Conservation (phyloP, 345 rosid species). For the Conringia planisiliqua region DNA sequence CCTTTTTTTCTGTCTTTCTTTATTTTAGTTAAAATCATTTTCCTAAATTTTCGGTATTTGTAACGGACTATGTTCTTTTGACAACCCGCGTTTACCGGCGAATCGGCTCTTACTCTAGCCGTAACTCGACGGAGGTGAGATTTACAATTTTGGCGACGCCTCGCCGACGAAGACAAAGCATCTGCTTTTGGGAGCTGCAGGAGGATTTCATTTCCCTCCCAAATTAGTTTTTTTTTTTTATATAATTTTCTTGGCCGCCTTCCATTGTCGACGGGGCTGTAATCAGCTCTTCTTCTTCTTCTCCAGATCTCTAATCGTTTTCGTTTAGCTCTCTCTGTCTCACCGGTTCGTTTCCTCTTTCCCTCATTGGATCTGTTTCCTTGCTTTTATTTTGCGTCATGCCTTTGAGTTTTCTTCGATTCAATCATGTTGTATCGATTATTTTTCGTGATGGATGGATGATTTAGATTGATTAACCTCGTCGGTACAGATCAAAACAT, state of each 20-base stretch:
- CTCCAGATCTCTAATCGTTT: constrained; percentile 17
- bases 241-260: background rate
- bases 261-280: constrained; percentile 10
- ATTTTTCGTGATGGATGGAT: background rate
- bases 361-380: constrained; percentile 14
- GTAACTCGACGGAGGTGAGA: constrained; percentile 5
- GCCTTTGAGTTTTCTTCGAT: background rate
- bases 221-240: background rate
- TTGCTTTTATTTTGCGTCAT: background rate
- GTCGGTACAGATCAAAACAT: background rate
- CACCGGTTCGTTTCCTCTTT: constrained; percentile 22
- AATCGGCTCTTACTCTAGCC: constrained; percentile 18
- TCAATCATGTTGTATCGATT: background rate
- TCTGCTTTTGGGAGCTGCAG: background rate
- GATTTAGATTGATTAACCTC: background rate
- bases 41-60: constrained; percentile 14
- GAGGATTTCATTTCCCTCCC: background rate
- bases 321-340: background rate
- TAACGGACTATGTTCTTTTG: constrained; percentile 17
- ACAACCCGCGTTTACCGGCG: constrained; percentile 23
- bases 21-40: background rate
- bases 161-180: background rate
- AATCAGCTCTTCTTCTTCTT: constrained; percentile 16
- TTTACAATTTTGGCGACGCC: constrained; percentile 3
- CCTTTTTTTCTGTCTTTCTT: background rate